A percentile compares a stretch with the other conserved stretches of the same genome.
Conservation (phyloP, 306 rosid genomes). For the Casuarina cunninghamiana region DNA sequence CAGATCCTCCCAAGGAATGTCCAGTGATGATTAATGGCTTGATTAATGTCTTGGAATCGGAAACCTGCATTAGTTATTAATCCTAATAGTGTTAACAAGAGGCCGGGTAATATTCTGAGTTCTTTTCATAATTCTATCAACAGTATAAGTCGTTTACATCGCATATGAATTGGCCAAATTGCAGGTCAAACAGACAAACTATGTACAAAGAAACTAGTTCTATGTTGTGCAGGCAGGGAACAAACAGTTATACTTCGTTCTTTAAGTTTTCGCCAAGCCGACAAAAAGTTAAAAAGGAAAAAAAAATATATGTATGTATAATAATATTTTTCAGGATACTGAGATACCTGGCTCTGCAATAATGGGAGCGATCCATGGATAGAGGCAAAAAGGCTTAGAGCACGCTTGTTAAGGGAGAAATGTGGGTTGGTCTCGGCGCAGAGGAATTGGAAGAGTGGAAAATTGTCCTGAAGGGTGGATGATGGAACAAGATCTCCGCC, state of each 20-base stretch:
- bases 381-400: constrained; percentile 25
- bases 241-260: not conserved
- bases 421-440: constrained; percentile 7
- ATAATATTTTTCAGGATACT: too few relatives aligned
- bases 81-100: not conserved
- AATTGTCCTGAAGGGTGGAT: constrained; percentile 13
- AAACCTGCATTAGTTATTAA: constrained; percentile 11
- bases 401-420: constrained; percentile 40
- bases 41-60: not conserved
- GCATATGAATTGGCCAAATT: too few relatives aligned
- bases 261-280: not conserved
- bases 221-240: not conserved
- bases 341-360: constrained; percentile 37
- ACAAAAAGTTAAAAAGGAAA: not conserved
- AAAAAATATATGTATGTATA: not conserved
- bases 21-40: constrained; percentile 56
- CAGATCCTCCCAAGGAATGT: constrained; percentile 58
- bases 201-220: too few relatives aligned
- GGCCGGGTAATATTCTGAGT: not conserved
- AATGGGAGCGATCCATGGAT: not conserved
- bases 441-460: constrained; percentile 46
- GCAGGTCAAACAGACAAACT: too few relatives aligned
- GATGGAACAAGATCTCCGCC: constrained; percentile 30
- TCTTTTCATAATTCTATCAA: not conserved
- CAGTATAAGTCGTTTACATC: not conserved